Base-by-base conservation (phyloP, 2,329 filamentous ascomycete genomes). In the Colletotrichum incanum region DNA sequence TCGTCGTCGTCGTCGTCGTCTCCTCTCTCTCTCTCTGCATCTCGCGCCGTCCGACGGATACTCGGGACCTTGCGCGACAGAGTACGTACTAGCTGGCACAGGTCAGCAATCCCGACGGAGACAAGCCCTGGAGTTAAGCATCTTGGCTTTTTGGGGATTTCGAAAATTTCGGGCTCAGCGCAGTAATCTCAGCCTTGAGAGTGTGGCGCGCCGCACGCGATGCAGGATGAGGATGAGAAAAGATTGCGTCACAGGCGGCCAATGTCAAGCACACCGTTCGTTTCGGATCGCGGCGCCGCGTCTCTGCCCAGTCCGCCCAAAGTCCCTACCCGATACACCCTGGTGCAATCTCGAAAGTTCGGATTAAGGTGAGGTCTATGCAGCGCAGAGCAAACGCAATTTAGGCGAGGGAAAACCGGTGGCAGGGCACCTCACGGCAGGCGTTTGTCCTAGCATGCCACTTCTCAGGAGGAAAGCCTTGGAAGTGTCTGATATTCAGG, bases 341-440 rank as follows among this genome's bases (percentile, higher is more conserved):
- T 14, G 31, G 9, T 20, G 23, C 26, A 6, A n/a, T 55, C 54
- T 71, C 52, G 8, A 37, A 37, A 37, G 34, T 37, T 37, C 34
- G 34, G 34, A 37, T 37, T 37, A 56, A 56, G 56, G 55, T 43
- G 47, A 67, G 63, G 63, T 61, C 55, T 47, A 71, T 55, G 67
- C 61, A 61, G 55, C 54, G 50, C 18, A 9, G 28, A 31, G 28
- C 8, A 54, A 55, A 23, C 18, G 2, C 28, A 23, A 20, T 23
- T 20, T 5, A 14, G 31, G 20, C 18, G 50, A 54, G 31, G 28
- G 5, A 23, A 26, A 49, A 26, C 16, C 16, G 7, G 12, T 7
- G 8, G 14, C 49, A 28, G 26, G 49, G 14, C 49, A 18, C 26
- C 23, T 28, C 0, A 37, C 7, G 34, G 34, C 34, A 37, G 8